These are phyloP conservation scores for Dissophora globulifera DNA, from an alignment of 192 early-diverging fungal species.

Conservation along the genomic window DNA sequence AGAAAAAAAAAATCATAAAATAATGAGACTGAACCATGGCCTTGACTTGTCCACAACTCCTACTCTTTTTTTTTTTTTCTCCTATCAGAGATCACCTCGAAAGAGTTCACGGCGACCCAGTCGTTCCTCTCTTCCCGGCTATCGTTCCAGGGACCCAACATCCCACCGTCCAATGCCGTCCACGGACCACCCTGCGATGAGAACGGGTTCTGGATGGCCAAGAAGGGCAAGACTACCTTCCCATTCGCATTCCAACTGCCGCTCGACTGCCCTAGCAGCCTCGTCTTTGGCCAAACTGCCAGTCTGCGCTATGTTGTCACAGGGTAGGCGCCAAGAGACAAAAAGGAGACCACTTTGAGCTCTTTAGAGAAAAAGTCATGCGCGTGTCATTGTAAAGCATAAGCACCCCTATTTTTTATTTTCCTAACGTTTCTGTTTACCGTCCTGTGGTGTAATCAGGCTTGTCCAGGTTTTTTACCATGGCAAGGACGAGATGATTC, in stretches of 20 bases:
- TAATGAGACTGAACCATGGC: neutral
- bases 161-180: slow-evolving; percentile 69
- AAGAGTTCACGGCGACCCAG: slow-evolving; percentile 57
- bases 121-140: slow-evolving; percentile 63
- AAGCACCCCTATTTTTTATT: slow-evolving; percentile 11
- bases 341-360: slow-evolving; percentile 1
- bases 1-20: neutral
- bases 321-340: slow-evolving; percentile 53
- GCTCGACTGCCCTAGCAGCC: slow-evolving; percentile 67
- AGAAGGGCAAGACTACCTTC: slow-evolving; percentile 74
- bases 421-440: slow-evolving; percentile 11
- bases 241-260: slow-evolving; percentile 72
- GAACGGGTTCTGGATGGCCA: slow-evolving; percentile 65
- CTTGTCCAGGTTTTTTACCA: slow-evolving; percentile 67
- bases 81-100: slow-evolving; percentile 57
- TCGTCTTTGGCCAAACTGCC: slow-evolving; percentile 60
- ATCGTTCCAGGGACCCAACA: slow-evolving; percentile 66
- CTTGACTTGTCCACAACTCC: too few species aligned
- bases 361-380: slow-evolving; percentile 1
- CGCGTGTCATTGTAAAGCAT: neutral
- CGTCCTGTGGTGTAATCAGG: slow-evolving; percentile 31
- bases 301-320: slow-evolving; percentile 68
- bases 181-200: slow-evolving; percentile 60
- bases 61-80: too few species aligned
- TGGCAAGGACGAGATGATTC: slow-evolving; percentile 61